A percentile compares a stretch with the other conserved stretches of the same genome.
These are phyloP conservation scores for Jackrogersella minutella DNA, from an alignment of 495 filamentous ascomycete species.

Conservation along the genomic window DNA sequence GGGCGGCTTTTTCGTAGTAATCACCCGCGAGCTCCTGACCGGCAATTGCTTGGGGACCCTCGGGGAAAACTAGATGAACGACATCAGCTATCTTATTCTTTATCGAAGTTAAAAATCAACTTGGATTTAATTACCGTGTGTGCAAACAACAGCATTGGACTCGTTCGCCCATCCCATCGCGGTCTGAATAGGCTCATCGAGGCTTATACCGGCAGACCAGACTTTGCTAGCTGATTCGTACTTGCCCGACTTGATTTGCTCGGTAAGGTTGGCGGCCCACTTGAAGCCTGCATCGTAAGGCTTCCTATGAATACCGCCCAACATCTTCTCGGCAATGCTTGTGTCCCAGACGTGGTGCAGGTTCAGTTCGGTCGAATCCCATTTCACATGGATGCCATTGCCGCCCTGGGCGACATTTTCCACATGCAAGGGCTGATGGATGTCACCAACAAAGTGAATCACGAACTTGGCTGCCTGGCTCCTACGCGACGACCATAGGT, in stretches of 20 bases:
- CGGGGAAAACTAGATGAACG: slow-evolving; percentile 58
- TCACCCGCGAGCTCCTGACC: slow-evolving; percentile 65
- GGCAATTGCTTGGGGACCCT: slow-evolving; percentile 59
- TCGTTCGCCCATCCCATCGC: slow-evolving; percentile 69
- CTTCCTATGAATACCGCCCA: slow-evolving; percentile 55
- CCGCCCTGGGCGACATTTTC: slow-evolving; percentile 67
- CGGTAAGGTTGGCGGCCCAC: slow-evolving; percentile 62
- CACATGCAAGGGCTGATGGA: slow-evolving; percentile 71
- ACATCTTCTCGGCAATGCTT: slow-evolving; percentile 66
- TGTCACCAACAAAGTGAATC: slow-evolving; percentile 71
- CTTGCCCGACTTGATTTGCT: slow-evolving; percentile 61
- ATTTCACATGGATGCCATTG: slow-evolving; percentile 66
- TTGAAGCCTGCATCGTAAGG: slow-evolving; percentile 54
- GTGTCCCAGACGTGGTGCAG: slow-evolving; percentile 71
- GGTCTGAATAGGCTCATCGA: slow-evolving; percentile 56
- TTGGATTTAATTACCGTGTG: slow-evolving; percentile 48
- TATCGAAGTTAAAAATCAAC: not conserved
- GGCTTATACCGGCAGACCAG: slow-evolving; percentile 62
- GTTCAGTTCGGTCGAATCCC: slow-evolving; percentile 57
- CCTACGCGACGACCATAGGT: slow-evolving; percentile 49
- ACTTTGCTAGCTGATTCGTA: slow-evolving; percentile 48
- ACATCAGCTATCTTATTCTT: slow-evolving; percentile 11
- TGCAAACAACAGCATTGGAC: slow-evolving; percentile 68
- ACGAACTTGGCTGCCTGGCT: slow-evolving; percentile 68
- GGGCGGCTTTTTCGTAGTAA: slow-evolving; percentile 70